These are phyloP conservation scores for Begonia fuchsioides DNA, from an alignment of 306 rosid species.

Conservation along the genomic window DNA sequence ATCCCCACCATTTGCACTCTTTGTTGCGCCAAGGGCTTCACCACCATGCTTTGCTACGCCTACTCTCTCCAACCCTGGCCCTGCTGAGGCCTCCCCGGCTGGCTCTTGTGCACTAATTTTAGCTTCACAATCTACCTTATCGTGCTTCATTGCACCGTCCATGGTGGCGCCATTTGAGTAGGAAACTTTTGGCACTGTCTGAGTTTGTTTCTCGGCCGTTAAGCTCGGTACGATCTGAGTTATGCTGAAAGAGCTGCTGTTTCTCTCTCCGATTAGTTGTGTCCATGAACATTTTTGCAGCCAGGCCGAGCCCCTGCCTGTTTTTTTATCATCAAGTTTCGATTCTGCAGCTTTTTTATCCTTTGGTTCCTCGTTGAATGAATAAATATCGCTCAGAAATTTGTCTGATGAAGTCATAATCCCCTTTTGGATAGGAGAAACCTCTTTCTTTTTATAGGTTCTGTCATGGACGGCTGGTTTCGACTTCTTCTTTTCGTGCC, in stretches of 20 bases:
- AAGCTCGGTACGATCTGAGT: slow-evolving; percentile 32
- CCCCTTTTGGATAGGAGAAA: slow-evolving; percentile 15
- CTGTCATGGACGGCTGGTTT: slow-evolving; percentile 19
- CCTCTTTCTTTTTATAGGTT: slow-evolving; percentile 11
- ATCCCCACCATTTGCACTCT: background rate
- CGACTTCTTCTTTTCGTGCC: slow-evolving; percentile 28
- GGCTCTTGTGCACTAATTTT: too few species aligned
- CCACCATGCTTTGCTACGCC: too few species aligned
- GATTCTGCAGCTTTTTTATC: slow-evolving; percentile 3
- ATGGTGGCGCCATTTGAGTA: too few species aligned
- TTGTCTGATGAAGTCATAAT: slow-evolving; percentile 13
- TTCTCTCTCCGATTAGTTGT: slow-evolving; percentile 33
- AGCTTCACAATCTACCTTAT: too few species aligned
- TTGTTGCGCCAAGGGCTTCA: too few species aligned
- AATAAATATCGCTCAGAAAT: slow-evolving; percentile 17
- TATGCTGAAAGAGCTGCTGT: slow-evolving; percentile 44
- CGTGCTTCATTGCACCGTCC: too few species aligned
- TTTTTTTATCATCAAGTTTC: slow-evolving; percentile 2
- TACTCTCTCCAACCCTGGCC: too few species aligned
- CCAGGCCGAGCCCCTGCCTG: slow-evolving; percentile 67
- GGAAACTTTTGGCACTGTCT: background rate
- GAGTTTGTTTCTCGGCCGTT: slow-evolving; percentile 20
- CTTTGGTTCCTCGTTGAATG: slow-evolving; percentile 12
- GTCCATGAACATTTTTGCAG: slow-evolving; percentile 67
- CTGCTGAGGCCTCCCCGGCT: too few species aligned